phyloP scores from a whole-genome alignment of 305 asterid species.

The Solanum hybrid region DNA sequence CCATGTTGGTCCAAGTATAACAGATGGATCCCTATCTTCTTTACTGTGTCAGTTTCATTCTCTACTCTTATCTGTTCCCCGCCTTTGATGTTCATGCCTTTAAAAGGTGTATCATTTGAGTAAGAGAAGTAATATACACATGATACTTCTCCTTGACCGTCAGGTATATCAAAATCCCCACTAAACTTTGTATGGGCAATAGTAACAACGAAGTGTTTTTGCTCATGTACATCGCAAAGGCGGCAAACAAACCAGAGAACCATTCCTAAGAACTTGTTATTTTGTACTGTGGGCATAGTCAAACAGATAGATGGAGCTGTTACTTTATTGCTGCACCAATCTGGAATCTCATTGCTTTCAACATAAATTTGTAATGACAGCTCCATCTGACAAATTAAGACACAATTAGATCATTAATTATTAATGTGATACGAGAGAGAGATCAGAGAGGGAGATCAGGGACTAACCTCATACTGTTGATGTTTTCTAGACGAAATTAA shows the following conservation, averaged over 20 bases:
- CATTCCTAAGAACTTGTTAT: not conserved
- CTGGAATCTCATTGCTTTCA: too few species aligned
- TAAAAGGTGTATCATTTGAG: accelerated
- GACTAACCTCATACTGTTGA: accelerated
- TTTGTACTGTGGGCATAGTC: too few species aligned
- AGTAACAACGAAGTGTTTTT: not conserved
- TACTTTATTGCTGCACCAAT: too few species aligned
- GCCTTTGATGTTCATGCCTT: not conserved
- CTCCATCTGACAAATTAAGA: too few species aligned
- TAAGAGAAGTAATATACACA: not conserved
- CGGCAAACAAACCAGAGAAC: not conserved
- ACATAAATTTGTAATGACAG: accelerated
- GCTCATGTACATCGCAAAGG: too few species aligned
- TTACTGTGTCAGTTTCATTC: accelerated
- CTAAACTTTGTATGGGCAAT: accelerated
- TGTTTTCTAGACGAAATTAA: not conserved
- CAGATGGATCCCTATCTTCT: not conserved
- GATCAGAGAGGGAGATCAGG: too few species aligned
- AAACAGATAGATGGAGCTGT: too few species aligned
- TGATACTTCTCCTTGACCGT: not conserved
- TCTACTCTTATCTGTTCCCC: not conserved
- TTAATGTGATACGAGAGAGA: too few species aligned
- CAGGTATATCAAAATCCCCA: accelerated
- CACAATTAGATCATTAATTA: too few species aligned
- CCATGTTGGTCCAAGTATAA: not conserved